Base-by-base conservation (phyloP, 2,329 filamentous ascomycete species). In the Fusarium domesticum region DNA sequence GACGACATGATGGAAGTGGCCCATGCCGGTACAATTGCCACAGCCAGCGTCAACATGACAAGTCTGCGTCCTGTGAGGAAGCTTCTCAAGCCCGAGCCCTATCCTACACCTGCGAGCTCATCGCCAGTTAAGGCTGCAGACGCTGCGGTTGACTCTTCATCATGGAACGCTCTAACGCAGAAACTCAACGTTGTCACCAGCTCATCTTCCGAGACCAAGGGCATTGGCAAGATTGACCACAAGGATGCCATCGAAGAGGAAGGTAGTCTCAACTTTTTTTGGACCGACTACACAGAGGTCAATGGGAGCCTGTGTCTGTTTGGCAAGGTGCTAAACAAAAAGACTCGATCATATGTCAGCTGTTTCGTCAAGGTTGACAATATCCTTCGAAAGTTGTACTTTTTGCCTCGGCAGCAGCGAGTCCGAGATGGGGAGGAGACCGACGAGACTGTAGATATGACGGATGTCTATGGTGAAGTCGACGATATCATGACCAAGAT, bases 361-460 rank as follows among this genome's bases (percentile, higher is more conserved):
- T 95, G 90, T 60, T 97, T 98, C 60, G 80, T 96, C 65, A 97
- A 97, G 67, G 75, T 98, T 16, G 91, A 98, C 73, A 96, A 96
- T 56, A 87, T 98, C 47, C 68, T 95, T 42, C 82, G 93, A 47
- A 97, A 95, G 62, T 76, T 98, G 0, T 98, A 85, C 68, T 98
- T 98, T 63, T 74, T 98, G 31, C 93, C 93, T 6, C 85, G 93
- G 34, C 76, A 89, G 56, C 70, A 72, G 32, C 74, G 75, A 8
- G 47, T 75, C 8, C 64, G 72, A 42, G 71, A 78, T 54, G 85
- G 86, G 10, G 75, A 77, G 44, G 80, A 86, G 44, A 93, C 87
- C 0, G 77, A 78, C 8, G 87, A 96, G 47, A 83, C 88, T 57
- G 79, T 97, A 18, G 83, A 82, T 38, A 95, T 97, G 84, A 79